Evolutionary conservation across 2,329 filamentous ascomycete species (phyloP).

Genomic region (Dothideomycetes sp.): DNA sequence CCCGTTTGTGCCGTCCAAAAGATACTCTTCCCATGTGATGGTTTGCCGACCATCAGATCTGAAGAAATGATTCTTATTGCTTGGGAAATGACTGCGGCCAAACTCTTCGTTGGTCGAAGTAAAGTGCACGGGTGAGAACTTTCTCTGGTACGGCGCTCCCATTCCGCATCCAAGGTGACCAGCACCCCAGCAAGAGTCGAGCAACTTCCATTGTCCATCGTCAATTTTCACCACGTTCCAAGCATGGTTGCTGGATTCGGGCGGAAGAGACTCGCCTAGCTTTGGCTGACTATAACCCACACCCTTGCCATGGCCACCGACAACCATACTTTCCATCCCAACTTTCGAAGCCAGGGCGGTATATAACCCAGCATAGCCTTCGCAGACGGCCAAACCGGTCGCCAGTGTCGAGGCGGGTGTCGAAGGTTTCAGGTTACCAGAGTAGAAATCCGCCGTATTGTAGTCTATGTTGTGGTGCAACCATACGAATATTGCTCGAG

Average conservation of each 20-base stretch:
- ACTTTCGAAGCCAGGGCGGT: constrained; percentile 67
- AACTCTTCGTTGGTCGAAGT: constrained; percentile 68
- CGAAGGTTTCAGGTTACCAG: constrained; percentile 53
- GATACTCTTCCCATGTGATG: constrained; percentile 74
- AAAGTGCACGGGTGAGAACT: constrained; percentile 57
- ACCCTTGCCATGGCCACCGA: constrained; percentile 79
- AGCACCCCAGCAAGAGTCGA: constrained; percentile 91
- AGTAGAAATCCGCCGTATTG: constrained; percentile 71
- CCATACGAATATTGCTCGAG: constrained; percentile 88
- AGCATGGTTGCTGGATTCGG: constrained; percentile 37
- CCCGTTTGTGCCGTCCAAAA: constrained; percentile 48
- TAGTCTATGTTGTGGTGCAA: constrained; percentile 89
- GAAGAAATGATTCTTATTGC: constrained; percentile 60
- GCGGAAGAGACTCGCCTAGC: constrained; percentile 57
- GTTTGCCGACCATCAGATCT: constrained; percentile 57
- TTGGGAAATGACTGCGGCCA: constrained; percentile 69
- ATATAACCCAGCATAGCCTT: constrained; percentile 81
- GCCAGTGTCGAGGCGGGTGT: constrained; percentile 65
- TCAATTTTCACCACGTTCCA: constrained; percentile 53
- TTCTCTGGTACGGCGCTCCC: constrained; percentile 53
- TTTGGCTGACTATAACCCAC: constrained; percentile 58
- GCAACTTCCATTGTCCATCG: constrained; percentile 76
- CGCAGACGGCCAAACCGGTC: constrained; percentile 76
- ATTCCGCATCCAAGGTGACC: constrained; percentile 54
- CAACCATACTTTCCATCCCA: constrained; percentile 66